Conservation (phyloP, 2,329 filamentous ascomycete species). For the Fusarium newnesense region DNA sequence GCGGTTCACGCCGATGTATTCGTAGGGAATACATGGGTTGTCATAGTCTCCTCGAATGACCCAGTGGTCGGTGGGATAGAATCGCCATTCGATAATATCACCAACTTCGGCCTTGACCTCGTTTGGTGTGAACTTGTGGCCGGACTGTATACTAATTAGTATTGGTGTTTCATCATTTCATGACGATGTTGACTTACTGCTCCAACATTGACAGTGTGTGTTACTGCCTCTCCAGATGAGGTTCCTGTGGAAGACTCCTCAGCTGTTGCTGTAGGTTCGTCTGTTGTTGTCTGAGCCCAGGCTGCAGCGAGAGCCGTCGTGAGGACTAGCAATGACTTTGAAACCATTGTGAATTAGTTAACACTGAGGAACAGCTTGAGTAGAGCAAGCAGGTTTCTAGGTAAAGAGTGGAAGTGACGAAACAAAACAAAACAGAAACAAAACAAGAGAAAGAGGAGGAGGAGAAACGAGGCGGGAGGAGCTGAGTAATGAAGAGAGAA, state of each 20-base stretch:
- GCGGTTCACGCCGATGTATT: slow-evolving; percentile 59
- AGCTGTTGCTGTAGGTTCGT: slow-evolving; percentile 24
- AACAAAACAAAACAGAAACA: slow-evolving; percentile 2
- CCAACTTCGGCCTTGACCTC: slow-evolving; percentile 52
- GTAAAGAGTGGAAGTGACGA: slow-evolving; percentile 1
- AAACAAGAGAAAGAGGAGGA: slow-evolving; percentile 4
- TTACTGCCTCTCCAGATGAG: slow-evolving; percentile 27
- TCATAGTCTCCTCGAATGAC: slow-evolving; percentile 69
- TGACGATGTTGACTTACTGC: slow-evolving; percentile 26
- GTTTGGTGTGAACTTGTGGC: slow-evolving; percentile 48
- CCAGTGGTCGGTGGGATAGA: slow-evolving; percentile 72
- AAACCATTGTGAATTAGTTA: slow-evolving; percentile 30
- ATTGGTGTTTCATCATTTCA: not conserved
- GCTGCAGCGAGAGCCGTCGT: slow-evolving; percentile 18
- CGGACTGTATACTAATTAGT: slow-evolving; percentile 33
- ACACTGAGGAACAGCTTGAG: slow-evolving; percentile 16
- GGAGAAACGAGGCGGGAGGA: slow-evolving; percentile 12
- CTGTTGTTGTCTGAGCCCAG: slow-evolving; percentile 33
- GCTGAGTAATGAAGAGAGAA: slow-evolving; percentile 36
- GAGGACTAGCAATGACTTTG: slow-evolving; percentile 29
- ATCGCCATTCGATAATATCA: slow-evolving; percentile 66
- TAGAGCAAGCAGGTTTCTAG: slow-evolving; percentile 19
- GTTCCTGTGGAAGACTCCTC: slow-evolving; percentile 30
- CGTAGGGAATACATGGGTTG: slow-evolving; percentile 72
- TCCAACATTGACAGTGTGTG: slow-evolving; percentile 43